These are phyloP conservation scores for Psilocybe cyanescens DNA, from an alignment of 768 basidiomycete genomes.

Conservation along the genomic window DNA sequence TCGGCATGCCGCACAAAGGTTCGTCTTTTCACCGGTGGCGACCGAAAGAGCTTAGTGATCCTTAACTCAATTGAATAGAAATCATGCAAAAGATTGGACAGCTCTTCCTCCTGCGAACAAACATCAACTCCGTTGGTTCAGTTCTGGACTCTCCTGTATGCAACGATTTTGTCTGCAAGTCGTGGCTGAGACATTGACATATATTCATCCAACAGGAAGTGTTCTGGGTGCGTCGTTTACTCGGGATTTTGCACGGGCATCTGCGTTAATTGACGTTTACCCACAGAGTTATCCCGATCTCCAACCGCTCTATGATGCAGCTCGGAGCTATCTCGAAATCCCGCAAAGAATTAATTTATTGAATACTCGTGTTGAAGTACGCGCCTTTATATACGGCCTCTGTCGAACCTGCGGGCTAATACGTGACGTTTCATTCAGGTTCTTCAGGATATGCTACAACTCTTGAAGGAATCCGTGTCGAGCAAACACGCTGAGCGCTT, in stretches of 20 bases:
- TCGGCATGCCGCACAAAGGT: slow-evolving; percentile 88
- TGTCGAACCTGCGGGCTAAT: background rate
- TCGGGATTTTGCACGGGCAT: background rate
- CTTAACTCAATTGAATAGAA: slow-evolving; percentile 47
- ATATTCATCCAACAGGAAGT: slow-evolving; percentile 64
- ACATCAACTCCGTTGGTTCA: slow-evolving; percentile 94
- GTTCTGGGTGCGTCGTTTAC: slow-evolving; percentile 74
- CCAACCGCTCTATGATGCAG: slow-evolving; percentile 93
- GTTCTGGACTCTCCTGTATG: slow-evolving; percentile 94
- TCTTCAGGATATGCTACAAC: slow-evolving; percentile 94
- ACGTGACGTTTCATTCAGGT: slow-evolving; percentile 52
- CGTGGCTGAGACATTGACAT: slow-evolving; percentile 5
- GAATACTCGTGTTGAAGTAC: slow-evolving; percentile 90
- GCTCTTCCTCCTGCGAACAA: slow-evolving; percentile 89
- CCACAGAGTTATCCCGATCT: slow-evolving; percentile 89
- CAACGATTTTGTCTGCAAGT: slow-evolving; percentile 20
- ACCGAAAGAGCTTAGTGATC: background rate
- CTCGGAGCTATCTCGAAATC: slow-evolving; percentile 92
- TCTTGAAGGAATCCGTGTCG: slow-evolving; percentile 93
- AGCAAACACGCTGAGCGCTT: slow-evolving; percentile 89
- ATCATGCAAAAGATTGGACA: slow-evolving; percentile 99
- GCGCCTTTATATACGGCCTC: slow-evolving; percentile 21
- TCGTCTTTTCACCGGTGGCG: slow-evolving; percentile 6
- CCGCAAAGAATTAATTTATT: slow-evolving; percentile 91
- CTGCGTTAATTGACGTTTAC: slow-evolving; percentile 5